Base-by-base conservation (phyloP, 2,329 filamentous ascomycete genomes). In the Geoglossum cookeanum region DNA sequence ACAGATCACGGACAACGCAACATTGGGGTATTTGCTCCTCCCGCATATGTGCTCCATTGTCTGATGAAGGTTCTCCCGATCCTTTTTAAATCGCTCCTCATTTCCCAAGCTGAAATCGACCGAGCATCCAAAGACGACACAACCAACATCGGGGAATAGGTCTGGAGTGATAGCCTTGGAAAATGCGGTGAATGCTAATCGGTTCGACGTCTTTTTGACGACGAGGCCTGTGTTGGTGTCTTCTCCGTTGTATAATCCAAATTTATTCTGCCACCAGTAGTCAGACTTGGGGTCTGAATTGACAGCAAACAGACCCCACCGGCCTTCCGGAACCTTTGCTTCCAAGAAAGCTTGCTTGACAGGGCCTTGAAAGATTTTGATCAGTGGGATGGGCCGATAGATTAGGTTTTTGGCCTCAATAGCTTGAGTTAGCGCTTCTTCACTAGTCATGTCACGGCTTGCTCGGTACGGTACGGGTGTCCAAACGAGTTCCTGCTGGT, bases 181-280 rank as follows among this genome's bases (percentile, higher is more conserved):
- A 13, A 35, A 53, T 4, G 30, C 49, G 9, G 30, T 22, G 30
- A 53, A 37, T 30, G 49, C 27, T 3, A 35, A 37, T 6, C 49
- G 9, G 37, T 53, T 35, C 30, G 17, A 35, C 17, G 30, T 37
- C 7, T 3, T 35, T 9, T 22, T 53, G 32, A 53, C 1, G n/a
- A 37, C 29, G 49, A 32, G 49, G 22, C 49, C 49, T 35, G 30
- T 35, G 9, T 35, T 22, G 22, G 49, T 53, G 27, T 53, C 49
- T 5, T 37, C 32, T 7, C 49, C 49, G 15, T 33, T 53, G 30
- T 53, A 53, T 35, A 53, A 32, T 17, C 49, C 49, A 37, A 53
- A 53, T 4, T 53, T 53, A n/a, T 53, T 53, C 33, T 53, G 49
- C 49, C 49, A 53, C 49, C 49, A 53, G 49, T 53, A 53, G 33